Conservation (phyloP, 441 rosid genomes). For the Erysimum cheiri region DNA sequence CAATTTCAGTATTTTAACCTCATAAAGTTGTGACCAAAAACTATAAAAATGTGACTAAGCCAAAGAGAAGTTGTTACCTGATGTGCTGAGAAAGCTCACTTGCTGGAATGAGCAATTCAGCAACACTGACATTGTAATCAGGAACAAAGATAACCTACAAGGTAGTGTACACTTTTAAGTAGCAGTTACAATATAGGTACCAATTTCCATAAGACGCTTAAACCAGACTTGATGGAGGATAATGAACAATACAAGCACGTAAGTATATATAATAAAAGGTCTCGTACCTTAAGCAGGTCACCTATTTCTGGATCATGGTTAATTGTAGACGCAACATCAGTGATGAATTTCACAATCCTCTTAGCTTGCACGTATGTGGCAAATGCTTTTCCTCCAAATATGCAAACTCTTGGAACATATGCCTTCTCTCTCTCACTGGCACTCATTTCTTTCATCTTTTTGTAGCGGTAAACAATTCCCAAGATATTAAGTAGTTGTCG, state of each 20-base stretch:
- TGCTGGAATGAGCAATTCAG: constrained; percentile 94
- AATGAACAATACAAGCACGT: too few relatives aligned
- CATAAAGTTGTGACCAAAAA: constrained; percentile 8
- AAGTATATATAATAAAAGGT: not conserved
- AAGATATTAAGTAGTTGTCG: constrained; percentile 86
- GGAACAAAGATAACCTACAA: constrained; percentile 89
- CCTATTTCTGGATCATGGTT: constrained; percentile 92
- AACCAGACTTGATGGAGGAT: not conserved
- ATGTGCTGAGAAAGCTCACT: constrained; percentile 98
- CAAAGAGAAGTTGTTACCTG: constrained; percentile 63
- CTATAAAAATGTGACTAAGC: constrained; percentile 1
- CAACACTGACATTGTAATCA: constrained; percentile 95
- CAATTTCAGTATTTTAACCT: not conserved
- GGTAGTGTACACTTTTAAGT: constrained; percentile 15
- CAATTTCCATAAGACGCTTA: not conserved
- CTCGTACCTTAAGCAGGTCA: constrained; percentile 83
- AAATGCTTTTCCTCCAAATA: constrained; percentile 97
- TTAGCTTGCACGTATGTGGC: constrained; percentile 95
- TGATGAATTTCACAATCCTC: constrained; percentile 93
- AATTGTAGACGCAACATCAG: constrained; percentile 88
- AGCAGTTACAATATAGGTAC: not conserved
- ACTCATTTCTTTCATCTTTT: constrained; percentile 93
- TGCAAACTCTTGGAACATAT: constrained; percentile 89
- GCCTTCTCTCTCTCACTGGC: constrained; percentile 66
- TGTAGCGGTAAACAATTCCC: constrained; percentile 93